These are phyloP conservation scores for Angomonas ambiguus DNA, from an alignment of 208 protist species.

Conservation along the genomic window DNA sequence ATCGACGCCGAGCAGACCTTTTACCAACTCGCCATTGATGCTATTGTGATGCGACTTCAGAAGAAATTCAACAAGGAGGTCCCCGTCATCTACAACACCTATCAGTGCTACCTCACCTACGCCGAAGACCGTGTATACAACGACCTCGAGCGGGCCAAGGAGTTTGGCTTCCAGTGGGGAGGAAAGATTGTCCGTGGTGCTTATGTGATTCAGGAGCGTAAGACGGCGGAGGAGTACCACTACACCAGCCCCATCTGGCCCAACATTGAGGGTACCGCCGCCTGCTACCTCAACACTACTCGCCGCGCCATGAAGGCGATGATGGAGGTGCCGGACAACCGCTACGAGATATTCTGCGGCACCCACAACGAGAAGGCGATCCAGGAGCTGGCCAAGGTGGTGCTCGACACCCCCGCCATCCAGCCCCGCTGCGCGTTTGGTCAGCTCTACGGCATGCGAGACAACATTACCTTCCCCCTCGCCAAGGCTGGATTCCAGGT, in stretches of 20 bases:
- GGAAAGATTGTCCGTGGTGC: constrained; percentile 96
- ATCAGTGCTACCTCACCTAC: constrained; percentile 96
- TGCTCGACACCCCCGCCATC: constrained; percentile 48
- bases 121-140: constrained; percentile 76
- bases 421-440: constrained; percentile 76
- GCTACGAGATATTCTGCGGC: constrained; percentile 83
- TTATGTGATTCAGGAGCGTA: constrained; percentile 92
- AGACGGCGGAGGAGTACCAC: constrained; percentile 62
- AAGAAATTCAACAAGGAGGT: constrained; percentile 87
- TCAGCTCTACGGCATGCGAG: constrained; percentile 96
- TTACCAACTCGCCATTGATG: constrained; percentile 95
- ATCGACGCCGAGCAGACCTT: constrained; percentile 97
- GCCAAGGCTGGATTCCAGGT: constrained; percentile 78
- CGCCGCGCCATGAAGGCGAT: constrained; percentile 64
- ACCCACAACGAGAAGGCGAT: constrained; percentile 93
- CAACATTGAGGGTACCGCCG: constrained; percentile 90
- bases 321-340: constrained; percentile 35
- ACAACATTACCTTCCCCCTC: constrained; percentile 93
- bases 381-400: constrained; percentile 47
- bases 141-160: constrained; percentile 79
- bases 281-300: constrained; percentile 81
- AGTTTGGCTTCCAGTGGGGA: constrained; percentile 86
- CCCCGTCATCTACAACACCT: constrained; percentile 95
- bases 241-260: constrained; percentile 89
- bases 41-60: constrained; percentile 82